phyloP scores from a whole-genome alignment of 805 yeast genomes.

The Blastobotrys chiropterorum region DNA sequence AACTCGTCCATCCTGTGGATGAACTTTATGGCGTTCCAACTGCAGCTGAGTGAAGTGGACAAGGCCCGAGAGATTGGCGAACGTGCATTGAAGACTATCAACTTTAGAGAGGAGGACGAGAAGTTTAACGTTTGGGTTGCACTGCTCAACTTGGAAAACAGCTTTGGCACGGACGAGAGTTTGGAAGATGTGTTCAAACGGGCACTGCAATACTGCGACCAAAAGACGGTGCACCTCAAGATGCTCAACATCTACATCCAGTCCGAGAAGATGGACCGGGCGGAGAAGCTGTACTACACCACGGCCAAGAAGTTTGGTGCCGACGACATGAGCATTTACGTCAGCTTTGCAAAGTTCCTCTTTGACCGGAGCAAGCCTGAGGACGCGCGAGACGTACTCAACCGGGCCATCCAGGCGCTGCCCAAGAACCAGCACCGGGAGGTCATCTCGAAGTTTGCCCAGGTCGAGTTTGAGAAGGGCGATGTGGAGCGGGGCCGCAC shows the following conservation, averaged over 20 bases:
- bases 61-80: slow-evolving; percentile 91
- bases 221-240: slow-evolving; percentile 73
- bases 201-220: slow-evolving; percentile 88
- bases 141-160: slow-evolving; percentile 82
- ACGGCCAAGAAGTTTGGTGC: slow-evolving; percentile 77
- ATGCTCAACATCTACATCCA: slow-evolving; percentile 72
- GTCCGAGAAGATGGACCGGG: slow-evolving; percentile 56
- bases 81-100: slow-evolving; percentile 86
- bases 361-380: slow-evolving; percentile 46
- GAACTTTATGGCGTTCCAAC: slow-evolving; percentile 96
- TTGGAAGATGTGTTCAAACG: slow-evolving; percentile 75
- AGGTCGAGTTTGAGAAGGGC: slow-evolving; percentile 72
- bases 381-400: slow-evolving; percentile 61
- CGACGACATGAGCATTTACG: slow-evolving; percentile 68
- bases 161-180: slow-evolving; percentile 82
- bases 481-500: slow-evolving; percentile 94
- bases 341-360: slow-evolving; percentile 68
- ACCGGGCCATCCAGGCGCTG: slow-evolving; percentile 63
- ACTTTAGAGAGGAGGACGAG: slow-evolving; percentile 86
- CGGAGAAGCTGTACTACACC: slow-evolving; percentile 57
- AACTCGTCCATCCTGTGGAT: slow-evolving; percentile 93
- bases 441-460: slow-evolving; percentile 81
- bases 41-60: slow-evolving; percentile 88
- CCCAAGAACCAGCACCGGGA: slow-evolving; percentile 60
- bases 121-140: slow-evolving; percentile 96